phyloP scores from a whole-genome alignment of 2,329 filamentous ascomycete genomes.

The Aspergillus texensis region DNA sequence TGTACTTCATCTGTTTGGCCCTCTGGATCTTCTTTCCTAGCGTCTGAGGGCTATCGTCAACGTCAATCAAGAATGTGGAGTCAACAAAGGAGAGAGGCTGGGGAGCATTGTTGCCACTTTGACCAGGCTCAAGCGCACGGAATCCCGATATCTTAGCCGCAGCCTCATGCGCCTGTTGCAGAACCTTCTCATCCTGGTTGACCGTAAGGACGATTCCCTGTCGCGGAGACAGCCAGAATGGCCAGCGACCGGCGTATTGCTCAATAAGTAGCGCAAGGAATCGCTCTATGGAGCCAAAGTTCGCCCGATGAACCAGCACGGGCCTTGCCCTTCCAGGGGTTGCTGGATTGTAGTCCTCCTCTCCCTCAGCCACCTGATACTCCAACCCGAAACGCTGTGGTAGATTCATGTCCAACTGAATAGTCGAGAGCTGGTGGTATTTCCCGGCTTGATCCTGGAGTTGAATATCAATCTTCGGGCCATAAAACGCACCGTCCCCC shows the following conservation, averaged over 20 bases:
- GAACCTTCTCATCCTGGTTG: constrained; percentile 54
- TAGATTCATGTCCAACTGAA: constrained; percentile 88
- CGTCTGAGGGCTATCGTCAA: constrained; percentile 66
- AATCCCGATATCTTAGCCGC: constrained; percentile 54
- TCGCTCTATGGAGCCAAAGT: constrained; percentile 81
- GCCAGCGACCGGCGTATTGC: constrained; percentile 77
- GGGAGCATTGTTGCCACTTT: constrained; percentile 29
- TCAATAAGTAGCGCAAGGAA: constrained; percentile 85
- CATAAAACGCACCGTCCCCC: constrained; percentile 87
- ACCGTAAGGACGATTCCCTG: constrained; percentile 76
- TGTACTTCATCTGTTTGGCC: constrained; percentile 73
- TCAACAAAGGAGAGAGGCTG: constrained; percentile 51
- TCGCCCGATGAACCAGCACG: constrained; percentile 82
- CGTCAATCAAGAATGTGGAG: constrained; percentile 69
- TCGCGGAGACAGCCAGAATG: constrained; percentile 84
- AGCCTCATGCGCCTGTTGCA: constrained; percentile 53
- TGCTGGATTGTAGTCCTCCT: constrained; percentile 42
- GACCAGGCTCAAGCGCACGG: constrained; percentile 30
- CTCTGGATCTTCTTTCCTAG: constrained; percentile 71
- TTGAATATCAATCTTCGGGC: constrained; percentile 88
- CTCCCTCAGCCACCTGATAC: constrained; percentile 61
- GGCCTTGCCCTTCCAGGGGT: constrained; percentile 65
- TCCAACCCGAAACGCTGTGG: constrained; percentile 78
- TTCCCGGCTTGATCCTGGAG: constrained; percentile 79
- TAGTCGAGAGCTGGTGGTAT: constrained; percentile 84